A percentile compares a stretch with the other conserved stretches of the same genome.
These are phyloP conservation scores for Pseudognaphalium luteoalbum DNA, from an alignment of 129 eudicot genomes.

Conservation along the genomic window DNA sequence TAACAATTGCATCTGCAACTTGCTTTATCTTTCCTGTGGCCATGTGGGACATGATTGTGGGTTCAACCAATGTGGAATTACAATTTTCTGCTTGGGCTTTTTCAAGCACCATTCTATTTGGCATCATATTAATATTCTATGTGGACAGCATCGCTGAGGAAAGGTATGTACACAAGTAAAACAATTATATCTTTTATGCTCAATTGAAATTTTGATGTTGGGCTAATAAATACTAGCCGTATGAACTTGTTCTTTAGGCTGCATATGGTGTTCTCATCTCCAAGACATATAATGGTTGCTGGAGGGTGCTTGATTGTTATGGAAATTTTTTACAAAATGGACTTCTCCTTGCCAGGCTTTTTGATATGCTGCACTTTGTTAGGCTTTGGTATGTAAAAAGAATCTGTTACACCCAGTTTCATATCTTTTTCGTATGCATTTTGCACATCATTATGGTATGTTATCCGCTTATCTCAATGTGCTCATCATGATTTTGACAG, in stretches of 20 bases:
- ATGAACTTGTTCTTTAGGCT: conserved; percentile 45
- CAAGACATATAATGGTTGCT: conserved; percentile 89
- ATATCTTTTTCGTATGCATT: background rate
- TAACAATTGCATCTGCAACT: conserved; percentile 86
- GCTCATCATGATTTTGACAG: conserved; percentile 9
- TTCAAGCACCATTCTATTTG: conserved; percentile 71
- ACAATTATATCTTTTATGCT: background rate
- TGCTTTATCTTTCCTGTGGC: conserved; percentile 96
- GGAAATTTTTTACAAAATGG: conserved; percentile 85
- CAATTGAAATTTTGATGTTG: background rate
- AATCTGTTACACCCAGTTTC: background rate
- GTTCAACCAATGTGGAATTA: conserved; percentile 70
- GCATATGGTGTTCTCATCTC: conserved; percentile 98
- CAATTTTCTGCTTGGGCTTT: conserved; percentile 89
- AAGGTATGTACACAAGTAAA: conserved; percentile 42
- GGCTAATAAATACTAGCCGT: background rate
- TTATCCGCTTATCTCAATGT: background rate
- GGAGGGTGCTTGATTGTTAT: conserved; percentile 76
- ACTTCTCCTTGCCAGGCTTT: conserved; percentile 80
- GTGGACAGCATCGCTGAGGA: conserved; percentile 93
- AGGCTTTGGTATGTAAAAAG: conserved; percentile 63
- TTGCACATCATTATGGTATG: background rate
- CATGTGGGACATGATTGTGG: conserved; percentile 99
- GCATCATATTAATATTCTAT: conserved; percentile 73
- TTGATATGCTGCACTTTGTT: conserved; percentile 69